Evolutionary conservation across 2,329 filamentous ascomycete genomes (phyloP).

Genomic region (Sporothrix phasma): DNA sequence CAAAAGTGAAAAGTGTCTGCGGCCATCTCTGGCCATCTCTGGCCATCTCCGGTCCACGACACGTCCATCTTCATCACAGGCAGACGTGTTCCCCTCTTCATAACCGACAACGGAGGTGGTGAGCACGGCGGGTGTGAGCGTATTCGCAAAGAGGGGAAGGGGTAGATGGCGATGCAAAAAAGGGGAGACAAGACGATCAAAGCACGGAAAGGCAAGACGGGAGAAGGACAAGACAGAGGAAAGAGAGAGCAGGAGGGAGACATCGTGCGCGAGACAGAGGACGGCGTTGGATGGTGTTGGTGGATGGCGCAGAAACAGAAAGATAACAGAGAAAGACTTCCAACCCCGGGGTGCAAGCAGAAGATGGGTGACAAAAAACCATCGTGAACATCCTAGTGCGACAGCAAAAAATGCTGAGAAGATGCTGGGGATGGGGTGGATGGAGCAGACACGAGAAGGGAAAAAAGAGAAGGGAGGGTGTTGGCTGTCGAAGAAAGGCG

Average conservation of each 20-base stretch:
- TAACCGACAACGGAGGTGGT: constrained; percentile 10
- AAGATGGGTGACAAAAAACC: background rate
- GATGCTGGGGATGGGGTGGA: background rate
- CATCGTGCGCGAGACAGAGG: background rate
- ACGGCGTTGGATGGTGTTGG: constrained; percentile 6
- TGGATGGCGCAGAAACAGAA: background rate
- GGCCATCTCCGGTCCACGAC: background rate
- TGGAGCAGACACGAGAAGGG: background rate
- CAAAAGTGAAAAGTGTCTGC: too few relatives aligned
- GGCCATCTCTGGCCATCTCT: too few relatives aligned
- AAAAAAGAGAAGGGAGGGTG: background rate
- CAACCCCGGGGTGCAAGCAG: background rate
- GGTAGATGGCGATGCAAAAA: too few relatives aligned
- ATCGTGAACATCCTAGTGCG: constrained; percentile 13
- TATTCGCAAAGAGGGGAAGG: background rate
- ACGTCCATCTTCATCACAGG: too few relatives aligned
- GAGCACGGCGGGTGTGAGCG: constrained; percentile 5
- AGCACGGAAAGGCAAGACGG: background rate
- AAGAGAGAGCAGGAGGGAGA: background rate
- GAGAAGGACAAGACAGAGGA: background rate
- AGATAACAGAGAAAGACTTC: background rate
- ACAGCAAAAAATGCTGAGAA: background rate
- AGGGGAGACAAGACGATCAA: background rate
- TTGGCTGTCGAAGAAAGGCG: background rate
- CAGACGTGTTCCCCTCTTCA: background rate